Conservation (phyloP, 2,329 filamentous ascomycete species). For the Cladobotryum mycophilum region DNA sequence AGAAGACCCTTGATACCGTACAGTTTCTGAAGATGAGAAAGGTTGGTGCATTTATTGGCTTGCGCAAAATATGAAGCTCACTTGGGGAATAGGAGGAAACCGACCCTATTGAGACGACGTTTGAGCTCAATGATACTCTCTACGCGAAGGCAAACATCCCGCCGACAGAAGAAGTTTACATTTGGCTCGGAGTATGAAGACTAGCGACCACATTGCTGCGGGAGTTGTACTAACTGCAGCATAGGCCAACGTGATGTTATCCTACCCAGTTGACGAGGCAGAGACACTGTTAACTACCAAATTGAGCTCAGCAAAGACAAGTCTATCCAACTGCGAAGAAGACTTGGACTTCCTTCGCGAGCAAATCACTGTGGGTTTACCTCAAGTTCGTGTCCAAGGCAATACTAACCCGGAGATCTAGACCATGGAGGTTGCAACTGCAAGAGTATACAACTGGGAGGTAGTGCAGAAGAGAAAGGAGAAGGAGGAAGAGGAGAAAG, state of each 20-base stretch:
- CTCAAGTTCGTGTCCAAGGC: not conserved
- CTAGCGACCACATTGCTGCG: not conserved
- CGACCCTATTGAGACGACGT: slow-evolving; percentile 81
- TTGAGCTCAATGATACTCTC: slow-evolving; percentile 93
- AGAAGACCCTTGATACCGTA: slow-evolving; percentile 91
- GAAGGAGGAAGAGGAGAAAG: slow-evolving; percentile 57
- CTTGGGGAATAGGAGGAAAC: slow-evolving; percentile 36
- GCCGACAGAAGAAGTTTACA: slow-evolving; percentile 82
- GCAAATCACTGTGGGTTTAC: slow-evolving; percentile 75
- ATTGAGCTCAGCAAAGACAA: slow-evolving; percentile 70
- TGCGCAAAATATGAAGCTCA: not conserved
- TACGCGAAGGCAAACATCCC: slow-evolving; percentile 82
- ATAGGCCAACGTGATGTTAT: slow-evolving; percentile 92
- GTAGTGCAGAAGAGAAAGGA: slow-evolving; percentile 93
- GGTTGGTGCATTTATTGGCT: slow-evolving; percentile 34
- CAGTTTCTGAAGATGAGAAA: slow-evolving; percentile 73
- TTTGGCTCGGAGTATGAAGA: slow-evolving; percentile 77
- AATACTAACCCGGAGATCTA: slow-evolving; percentile 28
- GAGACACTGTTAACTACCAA: slow-evolving; percentile 72
- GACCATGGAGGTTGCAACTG: slow-evolving; percentile 95
- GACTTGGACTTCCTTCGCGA: slow-evolving; percentile 92
- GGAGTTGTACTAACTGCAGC: slow-evolving; percentile 10
- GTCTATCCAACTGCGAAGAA: slow-evolving; percentile 84
- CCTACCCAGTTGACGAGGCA: slow-evolving; percentile 87
- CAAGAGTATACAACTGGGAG: slow-evolving; percentile 99